Base-by-base conservation (phyloP, 1,284 basidiomycete species). In the Trichosporon faecale region DNA sequence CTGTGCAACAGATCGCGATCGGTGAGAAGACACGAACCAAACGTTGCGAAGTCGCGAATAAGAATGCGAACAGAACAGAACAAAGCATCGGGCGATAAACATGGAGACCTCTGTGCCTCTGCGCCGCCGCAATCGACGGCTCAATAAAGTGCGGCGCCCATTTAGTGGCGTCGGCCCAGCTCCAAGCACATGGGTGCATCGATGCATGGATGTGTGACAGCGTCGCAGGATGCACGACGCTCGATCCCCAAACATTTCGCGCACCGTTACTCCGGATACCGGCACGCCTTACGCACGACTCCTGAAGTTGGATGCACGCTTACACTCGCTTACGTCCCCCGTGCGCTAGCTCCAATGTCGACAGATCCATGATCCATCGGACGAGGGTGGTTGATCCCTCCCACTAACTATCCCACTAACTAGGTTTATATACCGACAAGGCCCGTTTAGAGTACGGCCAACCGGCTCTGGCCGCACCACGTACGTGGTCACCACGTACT, bases 241-340 rank as follows among this genome's bases (percentile, higher is more conserved):
- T 52, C 49, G 11, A 52, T 52, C 49, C 49, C 49, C 49, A 52
- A 52, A 52, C 49, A 25, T 52, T 52, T 52, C 49, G 23, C 23
- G 49, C 49, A 52, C 49, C 49, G 49, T 52, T 52, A 52, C 49
- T 52, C 25, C 49, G 49, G 49, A 52, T 52, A 52, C 49, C 49
- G 49, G 49, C 49, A 52, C 49, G 49, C 49, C 25, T 23, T 52
- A 11, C 49, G 21, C 21, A 21, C 23, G 21, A 52, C 9, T 52
- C 44, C 18, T 46, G 21, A n/a, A 46, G 18, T n/a, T n/a, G 6
- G 18, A 46, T 46, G 44, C 18, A 21, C 18, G 44, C 40, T 44
- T 44, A 44, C 40, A 18, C 18, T 18, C n/a, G 40, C 40, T n/a
- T 44, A n/a, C 40, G 40, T 44, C 18, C 40, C 40, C 18, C 16